phyloP scores from a whole-genome alignment of 495 filamentous ascomycete genomes.

The Podospora australis region DNA sequence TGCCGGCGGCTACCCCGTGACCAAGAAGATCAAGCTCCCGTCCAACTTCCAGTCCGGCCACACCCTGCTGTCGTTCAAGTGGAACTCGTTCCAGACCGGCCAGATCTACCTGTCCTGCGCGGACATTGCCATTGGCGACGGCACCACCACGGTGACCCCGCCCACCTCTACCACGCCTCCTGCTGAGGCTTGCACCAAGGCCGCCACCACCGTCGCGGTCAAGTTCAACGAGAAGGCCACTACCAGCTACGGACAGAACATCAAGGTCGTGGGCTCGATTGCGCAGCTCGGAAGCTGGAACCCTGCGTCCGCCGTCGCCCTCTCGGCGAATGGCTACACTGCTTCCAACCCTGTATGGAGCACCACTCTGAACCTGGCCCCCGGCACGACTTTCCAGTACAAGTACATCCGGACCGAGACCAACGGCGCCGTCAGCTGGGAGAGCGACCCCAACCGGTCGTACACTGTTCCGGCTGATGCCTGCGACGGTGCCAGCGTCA shows the following conservation, averaged over 20 bases:
- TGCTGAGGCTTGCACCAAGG: slow-evolving; percentile 36
- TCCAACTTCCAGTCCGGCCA: slow-evolving; percentile 38
- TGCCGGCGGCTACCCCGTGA: slow-evolving; percentile 49
- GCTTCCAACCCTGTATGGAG: slow-evolving; percentile 52
- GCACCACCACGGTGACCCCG: slow-evolving; percentile 31
- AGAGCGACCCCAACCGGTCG: slow-evolving; percentile 57
- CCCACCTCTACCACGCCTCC: slow-evolving; percentile 43
- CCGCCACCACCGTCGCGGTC: slow-evolving; percentile 44
- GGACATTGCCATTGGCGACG: slow-evolving; percentile 42
- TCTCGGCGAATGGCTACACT: slow-evolving; percentile 52
- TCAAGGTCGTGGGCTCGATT: slow-evolving; percentile 54
- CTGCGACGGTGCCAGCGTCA: slow-evolving; percentile 38
- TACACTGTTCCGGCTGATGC: slow-evolving; percentile 50
- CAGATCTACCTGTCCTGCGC: slow-evolving; percentile 53
- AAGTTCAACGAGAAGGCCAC: slow-evolving; percentile 52
- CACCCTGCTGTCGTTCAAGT: slow-evolving; percentile 48
- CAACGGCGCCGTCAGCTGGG: slow-evolving; percentile 54
- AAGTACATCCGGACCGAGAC: slow-evolving; percentile 59
- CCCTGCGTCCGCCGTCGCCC: slow-evolving; percentile 37
- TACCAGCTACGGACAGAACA: slow-evolving; percentile 51
- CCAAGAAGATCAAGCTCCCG: slow-evolving; percentile 49
- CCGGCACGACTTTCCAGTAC: slow-evolving; percentile 54
- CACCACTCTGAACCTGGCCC: slow-evolving; percentile 42
- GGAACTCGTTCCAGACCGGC: slow-evolving; percentile 52
- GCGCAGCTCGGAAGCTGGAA: slow-evolving; percentile 53